These are phyloP conservation scores for Myxozyma vanderwaltii DNA, from an alignment of 805 yeast genomes.

Conservation along the genomic window DNA sequence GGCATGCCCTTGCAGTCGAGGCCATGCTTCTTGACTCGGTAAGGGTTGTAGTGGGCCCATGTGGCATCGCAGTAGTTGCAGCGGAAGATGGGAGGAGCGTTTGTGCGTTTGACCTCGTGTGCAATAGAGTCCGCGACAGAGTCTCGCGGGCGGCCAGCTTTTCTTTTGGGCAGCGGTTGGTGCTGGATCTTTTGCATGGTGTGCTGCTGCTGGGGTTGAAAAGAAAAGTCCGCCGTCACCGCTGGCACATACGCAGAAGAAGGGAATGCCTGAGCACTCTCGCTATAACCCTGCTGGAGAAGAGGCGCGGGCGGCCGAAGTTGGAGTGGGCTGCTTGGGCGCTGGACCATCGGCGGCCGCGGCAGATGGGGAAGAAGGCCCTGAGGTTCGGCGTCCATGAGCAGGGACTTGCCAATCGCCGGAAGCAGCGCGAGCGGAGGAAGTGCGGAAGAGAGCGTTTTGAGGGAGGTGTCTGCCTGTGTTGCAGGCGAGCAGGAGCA, in stretches of 20 bases:
- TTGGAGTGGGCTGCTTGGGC: neutral
- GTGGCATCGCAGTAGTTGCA: slow-evolving; percentile 34
- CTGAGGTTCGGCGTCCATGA: neutral
- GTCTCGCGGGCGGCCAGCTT: slow-evolving; percentile 35
- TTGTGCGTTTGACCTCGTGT: slow-evolving; percentile 32
- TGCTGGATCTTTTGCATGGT: slow-evolving; percentile 1
- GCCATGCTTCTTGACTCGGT: slow-evolving; percentile 33
- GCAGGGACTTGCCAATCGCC: neutral
- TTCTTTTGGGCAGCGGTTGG: slow-evolving; percentile 25
- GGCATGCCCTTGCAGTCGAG: slow-evolving; percentile 34
- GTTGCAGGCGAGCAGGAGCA: neutral
- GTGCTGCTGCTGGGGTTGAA: neutral
- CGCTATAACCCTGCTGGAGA: neutral
- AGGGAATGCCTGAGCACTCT: neutral
- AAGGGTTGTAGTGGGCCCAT: slow-evolving; percentile 34
- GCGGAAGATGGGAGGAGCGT: slow-evolving; percentile 25
- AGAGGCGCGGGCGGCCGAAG: slow-evolving; percentile 1
- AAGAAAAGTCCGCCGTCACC: neutral
- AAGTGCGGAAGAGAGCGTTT: neutral
- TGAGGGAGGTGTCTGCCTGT: neutral
- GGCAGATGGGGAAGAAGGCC: slow-evolving; percentile 10
- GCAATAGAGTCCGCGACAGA: slow-evolving; percentile 33
- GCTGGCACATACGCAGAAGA: neutral
- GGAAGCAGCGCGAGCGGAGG: slow-evolving; percentile 1
- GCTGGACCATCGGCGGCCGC: slow-evolving; percentile 3